Conservation (phyloP, 202 grass and related monocot species). For the Schoenoplectus tabernaemontani region DNA sequence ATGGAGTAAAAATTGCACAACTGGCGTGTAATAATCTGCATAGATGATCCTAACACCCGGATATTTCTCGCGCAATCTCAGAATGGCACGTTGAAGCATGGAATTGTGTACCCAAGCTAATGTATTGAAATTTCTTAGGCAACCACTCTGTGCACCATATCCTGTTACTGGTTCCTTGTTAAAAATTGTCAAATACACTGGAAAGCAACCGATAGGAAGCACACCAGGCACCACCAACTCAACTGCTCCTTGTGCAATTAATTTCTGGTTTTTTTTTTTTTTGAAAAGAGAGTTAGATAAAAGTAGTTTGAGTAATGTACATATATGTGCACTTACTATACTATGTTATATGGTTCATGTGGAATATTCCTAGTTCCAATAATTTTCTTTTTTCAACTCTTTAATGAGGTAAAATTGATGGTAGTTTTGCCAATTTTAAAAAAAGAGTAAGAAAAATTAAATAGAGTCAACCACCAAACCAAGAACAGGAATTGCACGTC, state of each 20-base stretch:
- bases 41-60: constrained; percentile 47
- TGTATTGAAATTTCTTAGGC: constrained; percentile 72
- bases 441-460: neutral
- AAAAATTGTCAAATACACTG: constrained; percentile 65
- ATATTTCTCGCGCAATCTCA: constrained; percentile 41
- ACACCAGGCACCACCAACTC: constrained; percentile 71
- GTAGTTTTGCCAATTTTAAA: neutral
- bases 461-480: neutral
- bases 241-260: constrained; percentile 49
- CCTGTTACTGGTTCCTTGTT: constrained; percentile 29
- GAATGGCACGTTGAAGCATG: constrained; percentile 31
- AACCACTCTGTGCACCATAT: constrained; percentile 51
- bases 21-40: constrained; percentile 57
- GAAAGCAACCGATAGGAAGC: constrained; percentile 85
- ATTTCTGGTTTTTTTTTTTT: constrained; percentile 30
- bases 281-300: neutral
- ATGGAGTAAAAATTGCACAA: constrained; percentile 54
- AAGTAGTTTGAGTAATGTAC: neutral
- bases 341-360: neutral
- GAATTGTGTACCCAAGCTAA: constrained; percentile 56
- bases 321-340: neutral
- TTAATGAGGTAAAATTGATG: neutral
- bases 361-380: neutral
- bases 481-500: neutral
- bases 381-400: neutral